These are phyloP conservation scores for Phialocephala sp. DNA, from an alignment of 2,329 filamentous ascomycete genomes.

Conservation along the genomic window DNA sequence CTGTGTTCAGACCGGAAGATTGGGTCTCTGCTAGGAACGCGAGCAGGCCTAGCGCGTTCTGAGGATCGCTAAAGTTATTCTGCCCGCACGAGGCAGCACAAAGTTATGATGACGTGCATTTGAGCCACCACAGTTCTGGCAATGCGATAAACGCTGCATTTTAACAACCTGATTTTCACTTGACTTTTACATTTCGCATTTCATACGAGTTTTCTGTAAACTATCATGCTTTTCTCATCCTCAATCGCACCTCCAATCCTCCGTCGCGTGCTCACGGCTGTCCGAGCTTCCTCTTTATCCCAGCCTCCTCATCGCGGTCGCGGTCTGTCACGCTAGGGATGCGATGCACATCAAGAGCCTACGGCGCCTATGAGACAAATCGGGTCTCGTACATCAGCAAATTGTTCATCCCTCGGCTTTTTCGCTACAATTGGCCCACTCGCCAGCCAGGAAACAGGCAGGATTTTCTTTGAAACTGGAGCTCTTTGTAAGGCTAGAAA, in stretches of 20 bases:
- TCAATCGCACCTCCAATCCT: constrained; percentile 1
- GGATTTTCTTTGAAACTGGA: constrained; percentile 7
- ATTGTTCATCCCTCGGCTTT: constrained; percentile 19
- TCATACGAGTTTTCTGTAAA: not conserved
- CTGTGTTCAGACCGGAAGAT: constrained; percentile 30
- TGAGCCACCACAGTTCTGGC: not conserved
- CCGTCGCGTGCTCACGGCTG: constrained; percentile 4
- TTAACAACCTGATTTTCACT: too few relatives aligned
- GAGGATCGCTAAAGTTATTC: constrained; percentile 17
- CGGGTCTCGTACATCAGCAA: constrained; percentile 28
- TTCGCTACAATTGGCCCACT: constrained; percentile 20
- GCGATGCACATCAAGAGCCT: constrained; percentile 7
- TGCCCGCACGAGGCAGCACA: constrained; percentile 17
- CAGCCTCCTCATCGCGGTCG: constrained; percentile 15
- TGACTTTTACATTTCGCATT: not conserved
- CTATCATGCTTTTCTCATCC: not conserved
- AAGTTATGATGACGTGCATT: constrained; percentile 30
- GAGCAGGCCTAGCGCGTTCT: constrained; percentile 27
- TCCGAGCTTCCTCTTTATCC: constrained; percentile 9
- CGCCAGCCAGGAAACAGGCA: not conserved
- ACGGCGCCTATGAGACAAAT: constrained; percentile 29
- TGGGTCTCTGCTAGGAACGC: constrained; percentile 30
- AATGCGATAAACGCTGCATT: not conserved
- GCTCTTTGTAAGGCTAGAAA: not conserved
- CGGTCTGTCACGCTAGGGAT: constrained; percentile 22